Evolutionary conservation across 306 rosid genomes (phyloP), one percentile per base, ranked within the genome.

Genomic region (Prunus salicina): DNA sequence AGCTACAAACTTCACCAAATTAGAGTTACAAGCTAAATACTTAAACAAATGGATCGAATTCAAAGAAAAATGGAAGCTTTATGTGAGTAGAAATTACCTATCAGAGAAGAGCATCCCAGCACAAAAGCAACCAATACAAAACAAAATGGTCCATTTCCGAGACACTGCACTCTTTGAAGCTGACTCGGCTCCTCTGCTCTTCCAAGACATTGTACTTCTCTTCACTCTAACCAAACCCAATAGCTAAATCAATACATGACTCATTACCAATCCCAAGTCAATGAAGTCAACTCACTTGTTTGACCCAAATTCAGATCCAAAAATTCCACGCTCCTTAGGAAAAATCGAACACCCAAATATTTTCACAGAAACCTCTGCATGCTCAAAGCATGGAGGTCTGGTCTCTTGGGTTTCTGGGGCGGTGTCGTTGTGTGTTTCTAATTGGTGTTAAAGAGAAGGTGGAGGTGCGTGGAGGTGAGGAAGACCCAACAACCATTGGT

Each of bases 61-160:
- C 12, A 49, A 76, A 75, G 56, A 49, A 25, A 57, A 25, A n/a
- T 70, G 34, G 53, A 55, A 51, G 8, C 64, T 72, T 20, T 76
- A 38, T 20, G 22, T 8, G 16, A 14, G 78, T 50, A 45, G 32
- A 67, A 52, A 45, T 56, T 75, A 87, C 91, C 91, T 84, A 46
- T 82, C 88, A 67, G 91, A 87, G 82, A 87, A 87, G 71, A 87
- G 86, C 88, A 87, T 84, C 58, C 91, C 91, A 62, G 83, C 87
- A 78, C 88, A 84, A 77, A 87, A 87, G 64, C 88, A 82, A 52
- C 85, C 85, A 68, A 87, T 82, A 34, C 87, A 87, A 68, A 87
- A 74, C 69, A 87, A 67, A 73, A 87, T 71, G 77, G 88, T 80
- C 88, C 88, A 82, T 87, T 76, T 84, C 47, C 88, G 69, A 57